Evolutionary conservation across 306 rosid genomes (phyloP).

Genomic region (Inga laurina): DNA sequence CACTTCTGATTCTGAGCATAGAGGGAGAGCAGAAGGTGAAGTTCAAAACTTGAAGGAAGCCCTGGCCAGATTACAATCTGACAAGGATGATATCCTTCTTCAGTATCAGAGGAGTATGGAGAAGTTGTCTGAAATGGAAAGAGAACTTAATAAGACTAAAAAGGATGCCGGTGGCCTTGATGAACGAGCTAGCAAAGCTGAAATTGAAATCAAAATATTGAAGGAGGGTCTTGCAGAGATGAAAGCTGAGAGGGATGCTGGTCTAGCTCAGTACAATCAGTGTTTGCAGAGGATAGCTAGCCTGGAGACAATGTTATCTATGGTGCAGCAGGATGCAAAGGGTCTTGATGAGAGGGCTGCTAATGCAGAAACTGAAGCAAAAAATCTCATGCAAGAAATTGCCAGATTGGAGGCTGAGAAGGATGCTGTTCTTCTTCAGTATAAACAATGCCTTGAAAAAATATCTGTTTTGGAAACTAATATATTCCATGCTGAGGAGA

Average conservation of each 20-base stretch:
- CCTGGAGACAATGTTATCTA: constrained; percentile 57
- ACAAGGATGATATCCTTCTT: constrained; percentile 73
- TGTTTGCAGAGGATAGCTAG: constrained; percentile 72
- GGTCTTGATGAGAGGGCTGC: constrained; percentile 56
- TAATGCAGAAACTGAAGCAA: constrained; percentile 70
- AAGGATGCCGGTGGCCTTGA: constrained; percentile 67
- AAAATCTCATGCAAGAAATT: constrained; percentile 61
- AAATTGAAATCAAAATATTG: constrained; percentile 74
- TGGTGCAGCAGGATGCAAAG: constrained; percentile 54
- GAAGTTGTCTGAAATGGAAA: constrained; percentile 65
- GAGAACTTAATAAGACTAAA: constrained; percentile 59
- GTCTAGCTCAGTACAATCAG: constrained; percentile 64
- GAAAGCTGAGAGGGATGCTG: constrained; percentile 67
- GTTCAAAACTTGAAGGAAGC: constrained; percentile 62
- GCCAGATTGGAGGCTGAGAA: constrained; percentile 67
- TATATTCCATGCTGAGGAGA: constrained; percentile 69
- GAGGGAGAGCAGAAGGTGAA: constrained; percentile 61
- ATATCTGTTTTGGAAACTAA: constrained; percentile 72
- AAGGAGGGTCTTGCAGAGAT: constrained; percentile 73
- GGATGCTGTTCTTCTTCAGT: constrained; percentile 64
- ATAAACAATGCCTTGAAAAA: constrained; percentile 63
- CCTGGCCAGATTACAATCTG: constrained; percentile 65
- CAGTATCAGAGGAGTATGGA: constrained; percentile 74
- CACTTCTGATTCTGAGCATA: constrained; percentile 51
- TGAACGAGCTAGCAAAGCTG: constrained; percentile 87